Evolutionary conservation across 2,329 filamentous ascomycete genomes (phyloP), one percentile per base, ranked within the genome.

Genomic region (Tolypocladium nubicola): DNA sequence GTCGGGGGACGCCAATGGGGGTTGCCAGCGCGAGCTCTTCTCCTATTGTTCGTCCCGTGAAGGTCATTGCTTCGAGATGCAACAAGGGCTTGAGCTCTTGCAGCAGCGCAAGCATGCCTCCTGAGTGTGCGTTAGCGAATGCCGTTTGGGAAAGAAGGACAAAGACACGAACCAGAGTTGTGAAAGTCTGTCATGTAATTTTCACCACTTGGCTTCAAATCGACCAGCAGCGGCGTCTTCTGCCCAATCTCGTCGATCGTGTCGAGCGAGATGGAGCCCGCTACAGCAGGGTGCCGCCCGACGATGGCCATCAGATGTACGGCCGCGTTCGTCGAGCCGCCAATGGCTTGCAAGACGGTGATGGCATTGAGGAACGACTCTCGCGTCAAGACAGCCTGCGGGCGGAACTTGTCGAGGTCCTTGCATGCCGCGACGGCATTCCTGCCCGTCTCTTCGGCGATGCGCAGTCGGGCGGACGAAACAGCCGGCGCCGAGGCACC

Each of bases 151-250:
- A 38, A 8, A 21, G 37, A 19, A 19, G 13, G 23, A 13, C 8
- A 8, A 2, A 16, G 13, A 1, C 21, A 56, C 60, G 13, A 19
- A 61, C 64, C 67, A 23, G 94, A 87, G 58, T 91, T 87, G 71
- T 94, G 94, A 45, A 97, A 85, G 67, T 97, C 45, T 91, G 87
- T 89, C 86, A 96, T 95, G 70, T 91, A 88, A 68, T 90, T 92
- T 56, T 88, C 86, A 1, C 92, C 92, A 59, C 84, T 89, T 0
- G 92, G 92, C n/a, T 92, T 90, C 21, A 96, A 78, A 67, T 95
- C 88, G 1, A 92, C 88, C 45, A 96, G 82, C 65, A 94, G 84
- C 0, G 90, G 90, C 1, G 91, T 90, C 62, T 81, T 84, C 62
- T 90, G 78, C 57, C 87, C 88, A 54, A 94, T 85, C 54, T 87